Evolutionary conservation across 495 filamentous ascomycete species (phyloP).

Genomic region (Tuber melanosporum): DNA sequence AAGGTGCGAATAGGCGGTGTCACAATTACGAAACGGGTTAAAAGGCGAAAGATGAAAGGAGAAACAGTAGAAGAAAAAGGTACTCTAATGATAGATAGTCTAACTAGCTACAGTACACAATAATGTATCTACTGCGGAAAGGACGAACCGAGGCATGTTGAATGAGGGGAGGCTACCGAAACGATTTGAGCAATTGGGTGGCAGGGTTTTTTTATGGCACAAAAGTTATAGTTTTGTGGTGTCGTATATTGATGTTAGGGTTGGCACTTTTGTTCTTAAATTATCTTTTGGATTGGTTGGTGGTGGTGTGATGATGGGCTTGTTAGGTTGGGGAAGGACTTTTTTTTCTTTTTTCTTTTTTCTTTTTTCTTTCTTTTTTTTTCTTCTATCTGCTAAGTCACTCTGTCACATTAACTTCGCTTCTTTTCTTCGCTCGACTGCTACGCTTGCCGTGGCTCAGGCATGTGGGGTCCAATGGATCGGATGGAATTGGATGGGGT

Average conservation of each 20-base stretch:
- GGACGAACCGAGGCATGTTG: neutral
- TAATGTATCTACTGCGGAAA: neutral
- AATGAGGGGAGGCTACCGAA: neutral
- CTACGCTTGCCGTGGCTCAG: neutral
- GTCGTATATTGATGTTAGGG: neutral
- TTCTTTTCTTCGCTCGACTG: neutral
- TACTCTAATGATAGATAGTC: neutral
- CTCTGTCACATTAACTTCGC: neutral
- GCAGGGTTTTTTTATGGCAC: neutral
- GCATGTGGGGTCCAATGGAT: neutral
- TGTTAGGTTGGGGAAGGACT: neutral
- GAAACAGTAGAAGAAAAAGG: neutral
- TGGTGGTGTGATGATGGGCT: neutral
- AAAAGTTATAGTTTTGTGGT: neutral
- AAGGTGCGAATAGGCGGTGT: neutral
- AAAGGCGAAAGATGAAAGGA: neutral
- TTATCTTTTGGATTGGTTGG: neutral
- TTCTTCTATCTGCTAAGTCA: neutral
- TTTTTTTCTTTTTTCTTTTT: neutral
- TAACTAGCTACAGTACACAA: neutral
- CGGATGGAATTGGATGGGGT: neutral
- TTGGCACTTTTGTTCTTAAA: neutral
- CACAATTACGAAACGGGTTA: conserved; percentile 41
- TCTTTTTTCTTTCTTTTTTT: neutral
- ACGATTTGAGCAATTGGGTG: neutral